Evolutionary conservation across 139 green algal species (phyloP), one percentile per base, ranked within the genome.

Genomic region (Chlorella sorokiniana): DNA sequence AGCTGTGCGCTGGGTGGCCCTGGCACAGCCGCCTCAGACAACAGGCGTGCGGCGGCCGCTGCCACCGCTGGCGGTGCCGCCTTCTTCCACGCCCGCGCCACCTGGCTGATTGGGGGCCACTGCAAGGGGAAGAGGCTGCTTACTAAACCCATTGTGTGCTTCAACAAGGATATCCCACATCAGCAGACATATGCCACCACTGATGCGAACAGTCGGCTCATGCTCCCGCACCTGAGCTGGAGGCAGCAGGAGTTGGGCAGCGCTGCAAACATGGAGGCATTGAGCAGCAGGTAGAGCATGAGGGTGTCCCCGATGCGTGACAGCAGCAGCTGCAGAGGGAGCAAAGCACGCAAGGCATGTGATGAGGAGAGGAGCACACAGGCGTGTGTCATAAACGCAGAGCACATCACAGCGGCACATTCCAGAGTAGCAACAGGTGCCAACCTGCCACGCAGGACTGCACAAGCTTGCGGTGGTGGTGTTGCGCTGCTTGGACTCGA

Each of bases 271-370:
- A 96, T 72, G 44, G 74, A 79, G 35, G 62, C 69, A 59, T 94
- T 87, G 40, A 90, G 82, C 69, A 96, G 90, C 61, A 96, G 84
- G 62, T 89, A 79, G 69, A 94, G 85, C 93, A 96, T 91, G 2
- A 94, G 29, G 5, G 86, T 87, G 76, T 95, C 91, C 0, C 93
- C 93, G 18, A 94, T 85, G 18, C 90, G 84, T 3, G 79, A 77
- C 56, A 93, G 90, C 82, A 96, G 81, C 67, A 86, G 78, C 70
- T 78, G 74, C 88, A 89, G 90, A 35, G 81, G 41, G 25, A 73
- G 20, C 27, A 44, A n/a, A 33, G 56, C 16, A 65, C 18, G 41
- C 2, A 31, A 33, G 37, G 64, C 3, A 6, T 7, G 37, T 51
- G 37, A 35, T 4, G 22, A 51, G 38, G 65, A 20, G n/a, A 72